Conservation (phyloP, 768 basidiomycete species). For the Leccinellum rugosiceps region DNA sequence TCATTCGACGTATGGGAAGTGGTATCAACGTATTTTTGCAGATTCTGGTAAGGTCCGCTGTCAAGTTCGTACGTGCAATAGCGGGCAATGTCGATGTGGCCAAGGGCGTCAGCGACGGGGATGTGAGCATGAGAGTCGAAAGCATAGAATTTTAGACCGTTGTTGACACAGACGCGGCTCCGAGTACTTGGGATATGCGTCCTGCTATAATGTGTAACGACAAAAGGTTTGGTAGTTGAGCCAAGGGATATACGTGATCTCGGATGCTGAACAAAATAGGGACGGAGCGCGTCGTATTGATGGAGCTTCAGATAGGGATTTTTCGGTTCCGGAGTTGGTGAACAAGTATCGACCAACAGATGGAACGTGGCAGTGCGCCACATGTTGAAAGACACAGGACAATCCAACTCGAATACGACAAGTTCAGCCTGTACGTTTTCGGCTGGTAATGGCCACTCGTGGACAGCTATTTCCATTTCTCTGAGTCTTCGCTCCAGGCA, state of each 20-base stretch:
- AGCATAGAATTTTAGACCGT: slow-evolving; percentile 27
- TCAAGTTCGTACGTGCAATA: slow-evolving; percentile 33
- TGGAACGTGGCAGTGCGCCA: slow-evolving; percentile 44
- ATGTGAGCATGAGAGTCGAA: slow-evolving; percentile 21
- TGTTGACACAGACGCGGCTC: slow-evolving; percentile 22
- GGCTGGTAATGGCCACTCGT: slow-evolving; percentile 48
- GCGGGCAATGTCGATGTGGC: slow-evolving; percentile 5
- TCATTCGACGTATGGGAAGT: slow-evolving; percentile 41
- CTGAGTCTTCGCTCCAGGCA: slow-evolving; percentile 16
- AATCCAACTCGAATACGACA: no score
- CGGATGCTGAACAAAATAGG: slow-evolving; percentile 12
- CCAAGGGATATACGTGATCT: slow-evolving; percentile 20
- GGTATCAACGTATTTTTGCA: slow-evolving; percentile 34
- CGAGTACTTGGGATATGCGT: slow-evolving; percentile 14
- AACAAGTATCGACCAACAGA: slow-evolving; percentile 37
- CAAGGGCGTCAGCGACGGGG: slow-evolving; percentile 15
- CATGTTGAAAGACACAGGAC: slow-evolving; percentile 39
- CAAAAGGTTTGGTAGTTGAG: slow-evolving; percentile 22
- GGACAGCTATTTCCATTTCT: slow-evolving; percentile 30
- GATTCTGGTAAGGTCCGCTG: slow-evolving; percentile 28
- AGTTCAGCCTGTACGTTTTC: slow-evolving; percentile 18
- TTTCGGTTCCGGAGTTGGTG: neutral
- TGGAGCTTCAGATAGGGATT: slow-evolving; percentile 13
- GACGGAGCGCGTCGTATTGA: slow-evolving; percentile 8
- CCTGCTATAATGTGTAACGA: slow-evolving; percentile 30